These are phyloP conservation scores for Malus asiatica DNA, from an alignment of 306 rosid genomes.

Conservation along the genomic window DNA sequence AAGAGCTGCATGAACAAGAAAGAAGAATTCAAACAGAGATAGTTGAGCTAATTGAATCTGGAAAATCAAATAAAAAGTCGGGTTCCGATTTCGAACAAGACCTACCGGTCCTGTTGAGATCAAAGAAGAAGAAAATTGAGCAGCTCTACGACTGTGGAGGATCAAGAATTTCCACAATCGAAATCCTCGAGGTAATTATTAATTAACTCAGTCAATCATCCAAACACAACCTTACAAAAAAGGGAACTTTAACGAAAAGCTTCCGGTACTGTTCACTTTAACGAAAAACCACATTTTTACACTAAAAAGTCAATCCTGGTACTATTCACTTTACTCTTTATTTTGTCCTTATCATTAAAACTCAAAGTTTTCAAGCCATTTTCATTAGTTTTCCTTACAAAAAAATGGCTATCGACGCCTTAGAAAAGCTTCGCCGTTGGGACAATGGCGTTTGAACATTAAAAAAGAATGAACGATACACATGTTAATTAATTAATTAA, in stretches of 20 bases:
- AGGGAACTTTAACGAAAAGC: no score
- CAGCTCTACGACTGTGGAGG: conserved; percentile 28
- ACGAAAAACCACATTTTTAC: no score
- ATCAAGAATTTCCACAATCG: conserved; percentile 56
- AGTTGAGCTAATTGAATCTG: conserved; percentile 55
- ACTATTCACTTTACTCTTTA: no score
- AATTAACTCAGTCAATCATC: neutral
- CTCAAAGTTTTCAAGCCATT: no score
- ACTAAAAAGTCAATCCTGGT: no score
- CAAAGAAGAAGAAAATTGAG: conserved; percentile 71
- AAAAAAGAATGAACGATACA: neutral
- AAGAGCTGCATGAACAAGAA: conserved; percentile 71
- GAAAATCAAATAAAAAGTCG: conserved; percentile 35
- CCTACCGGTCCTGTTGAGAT: conserved; percentile 47
- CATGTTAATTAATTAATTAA: neutral
- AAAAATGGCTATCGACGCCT: neutral
- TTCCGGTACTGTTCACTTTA: no score
- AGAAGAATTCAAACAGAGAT: conserved; percentile 63
- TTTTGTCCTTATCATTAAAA: no score
- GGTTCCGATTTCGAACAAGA: conserved; percentile 36
- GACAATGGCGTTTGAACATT: neutral
- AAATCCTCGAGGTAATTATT: conserved; percentile 54
- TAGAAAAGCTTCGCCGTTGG: neutral
- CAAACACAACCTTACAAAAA: neutral
- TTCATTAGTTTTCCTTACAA: no score